Evolutionary conservation across 2,329 filamentous ascomycete genomes (phyloP).

Genomic region (Alternaria longipes): DNA sequence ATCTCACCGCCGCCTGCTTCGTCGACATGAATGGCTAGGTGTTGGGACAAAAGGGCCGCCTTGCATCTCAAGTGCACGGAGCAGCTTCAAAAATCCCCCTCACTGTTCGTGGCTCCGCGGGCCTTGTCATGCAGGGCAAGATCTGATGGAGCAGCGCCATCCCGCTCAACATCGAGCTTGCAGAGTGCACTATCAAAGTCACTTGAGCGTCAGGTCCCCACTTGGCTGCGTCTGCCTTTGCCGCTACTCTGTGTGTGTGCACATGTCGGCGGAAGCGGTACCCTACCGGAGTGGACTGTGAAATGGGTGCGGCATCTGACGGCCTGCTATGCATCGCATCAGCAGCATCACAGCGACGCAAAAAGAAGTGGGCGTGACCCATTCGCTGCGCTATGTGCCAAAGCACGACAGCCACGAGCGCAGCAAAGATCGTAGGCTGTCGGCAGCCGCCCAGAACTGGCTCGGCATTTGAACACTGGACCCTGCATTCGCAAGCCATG

Average conservation of each 20-base stretch:
- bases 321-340: not conserved
- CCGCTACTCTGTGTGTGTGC: conserved; percentile 16
- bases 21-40: conserved; percentile 28
- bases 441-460: conserved; percentile 5
- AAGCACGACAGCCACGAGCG: conserved; percentile 1
- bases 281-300: conserved; percentile 2
- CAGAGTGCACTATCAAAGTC: conserved; percentile 15
- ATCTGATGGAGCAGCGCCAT: conserved; percentile 29
- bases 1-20: conserved; percentile 32
- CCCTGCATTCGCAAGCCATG: conserved; percentile 31
- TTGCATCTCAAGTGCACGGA: conserved; percentile 27
- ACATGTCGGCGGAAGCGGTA: conserved; percentile 13
- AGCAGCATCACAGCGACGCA: not conserved
- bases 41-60: conserved; percentile 24
- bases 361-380: conserved; percentile 6
- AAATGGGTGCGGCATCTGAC: conserved; percentile 1
- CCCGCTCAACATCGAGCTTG: conserved; percentile 22
- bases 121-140: conserved; percentile 30
- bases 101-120: conserved; percentile 15
- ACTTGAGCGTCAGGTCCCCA: conserved; percentile 18
- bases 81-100: conserved; percentile 14
- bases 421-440: conserved; percentile 1
- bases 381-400: not conserved
- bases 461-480: conserved; percentile 26
- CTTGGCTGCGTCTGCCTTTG: conserved; percentile 5